Conservation (phyloP, 2,329 filamentous ascomycete genomes). For the Ophidiomyces ophidiicola region DNA sequence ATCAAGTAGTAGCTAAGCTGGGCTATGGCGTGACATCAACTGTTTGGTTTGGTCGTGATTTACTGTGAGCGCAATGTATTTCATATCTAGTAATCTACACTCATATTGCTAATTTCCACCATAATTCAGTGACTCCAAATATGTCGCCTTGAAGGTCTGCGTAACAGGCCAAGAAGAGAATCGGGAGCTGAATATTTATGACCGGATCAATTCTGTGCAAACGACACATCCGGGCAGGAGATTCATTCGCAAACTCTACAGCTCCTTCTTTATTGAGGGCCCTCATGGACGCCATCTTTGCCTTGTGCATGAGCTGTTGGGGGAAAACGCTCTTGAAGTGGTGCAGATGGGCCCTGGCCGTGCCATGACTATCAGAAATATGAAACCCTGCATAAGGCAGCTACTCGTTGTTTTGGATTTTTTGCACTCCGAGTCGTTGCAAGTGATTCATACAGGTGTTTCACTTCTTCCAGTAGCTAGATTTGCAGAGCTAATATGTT, state of each 20-base stretch:
- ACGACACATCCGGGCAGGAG: constrained; percentile 9
- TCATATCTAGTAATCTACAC: no score
- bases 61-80: no score
- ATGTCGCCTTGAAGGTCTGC: no score
- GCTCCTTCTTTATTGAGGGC: constrained; percentile 6
- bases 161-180: no score
- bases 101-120: no score
- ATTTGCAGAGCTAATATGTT: not conserved
- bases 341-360: not conserved
- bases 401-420: constrained; percentile 9
- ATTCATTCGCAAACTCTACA: constrained; percentile 9
- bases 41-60: no score
- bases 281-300: constrained; percentile 9
- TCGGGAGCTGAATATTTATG: no score
- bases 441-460: constrained; percentile 13
- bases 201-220: no score
- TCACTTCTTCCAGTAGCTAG: not conserved
- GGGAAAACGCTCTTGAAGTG: constrained; percentile 5
- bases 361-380: constrained; percentile 1
- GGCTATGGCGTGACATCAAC: no score
- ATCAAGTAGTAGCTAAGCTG: no score
- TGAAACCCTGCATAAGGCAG: not conserved
- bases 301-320: constrained; percentile 10
- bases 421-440: constrained; percentile 7
- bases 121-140: no score